These are phyloP conservation scores for Cyberlindnera euphorbiae DNA, from an alignment of 805 yeast species.

Conservation along the genomic window DNA sequence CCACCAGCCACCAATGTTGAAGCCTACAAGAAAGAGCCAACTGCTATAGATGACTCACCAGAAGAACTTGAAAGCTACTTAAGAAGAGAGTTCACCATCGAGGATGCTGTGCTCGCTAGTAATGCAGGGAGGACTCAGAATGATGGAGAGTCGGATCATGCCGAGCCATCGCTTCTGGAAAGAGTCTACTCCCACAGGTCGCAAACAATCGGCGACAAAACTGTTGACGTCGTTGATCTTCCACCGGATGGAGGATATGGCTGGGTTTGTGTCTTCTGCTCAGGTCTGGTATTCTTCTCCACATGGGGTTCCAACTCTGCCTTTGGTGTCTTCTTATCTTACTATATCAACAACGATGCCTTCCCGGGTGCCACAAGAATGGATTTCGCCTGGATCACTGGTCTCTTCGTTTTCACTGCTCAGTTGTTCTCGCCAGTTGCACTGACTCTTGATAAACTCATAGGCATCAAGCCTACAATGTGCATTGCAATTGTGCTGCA, in stretches of 20 bases:
- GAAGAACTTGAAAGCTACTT: constrained; percentile 1
- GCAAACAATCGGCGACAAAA: not conserved
- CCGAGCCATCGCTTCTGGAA: not conserved
- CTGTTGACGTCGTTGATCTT: constrained; percentile 3
- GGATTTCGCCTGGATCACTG: constrained; percentile 66
- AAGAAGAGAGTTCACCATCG: constrained; percentile 8
- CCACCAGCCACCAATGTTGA: no score
- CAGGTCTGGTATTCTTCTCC: constrained; percentile 45
- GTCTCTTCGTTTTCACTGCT: constrained; percentile 51
- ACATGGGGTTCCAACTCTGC: constrained; percentile 65
- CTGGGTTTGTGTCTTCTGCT: constrained; percentile 54
- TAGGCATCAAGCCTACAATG: constrained; percentile 47
- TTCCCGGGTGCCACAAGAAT: constrained; percentile 51
- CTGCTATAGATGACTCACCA: no score
- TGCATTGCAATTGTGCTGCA: constrained; percentile 44
- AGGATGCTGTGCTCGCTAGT: constrained; percentile 5
- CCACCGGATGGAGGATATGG: constrained; percentile 64
- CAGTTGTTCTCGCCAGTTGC: constrained; percentile 57
- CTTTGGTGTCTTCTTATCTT: constrained; percentile 58
- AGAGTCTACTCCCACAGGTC: constrained; percentile 1
- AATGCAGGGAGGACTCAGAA: not conserved
- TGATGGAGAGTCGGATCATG: constrained; percentile 1
- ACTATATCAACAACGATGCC: constrained; percentile 44
- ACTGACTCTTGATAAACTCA: constrained; percentile 39
- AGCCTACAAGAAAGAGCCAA: no score